Base-by-base conservation (phyloP, 768 basidiomycete genomes). In the Pleurotus tuber-regium region DNA sequence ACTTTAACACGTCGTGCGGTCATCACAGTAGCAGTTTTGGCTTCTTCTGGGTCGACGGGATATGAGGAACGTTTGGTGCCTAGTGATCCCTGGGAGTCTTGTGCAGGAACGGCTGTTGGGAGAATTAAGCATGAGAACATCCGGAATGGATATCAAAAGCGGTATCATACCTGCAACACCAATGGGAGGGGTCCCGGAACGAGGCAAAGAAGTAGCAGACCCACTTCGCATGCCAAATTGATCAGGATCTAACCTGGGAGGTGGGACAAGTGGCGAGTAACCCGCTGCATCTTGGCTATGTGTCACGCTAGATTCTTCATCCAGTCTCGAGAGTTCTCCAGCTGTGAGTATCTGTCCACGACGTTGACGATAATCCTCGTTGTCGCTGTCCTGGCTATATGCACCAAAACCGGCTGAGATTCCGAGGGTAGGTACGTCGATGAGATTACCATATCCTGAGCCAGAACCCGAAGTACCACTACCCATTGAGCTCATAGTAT, bases 1-100 rank as follows among this genome's bases (percentile, higher is more conserved):
- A 71, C 72, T 43, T 66, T 71, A 10, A 80, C 77, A 21, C 78
- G 73, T 21, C 72, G 74, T 0, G 82, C 83, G 6, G 78, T 82
- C 43, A 78, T 68, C 1, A 86, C 56, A 6, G 78, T 74, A 1
- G 76, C 78, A 10, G 78, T 73, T 0, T 75, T 78, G 8, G 71
- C 66, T 50, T 74, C 75, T 31, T 77, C 74, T 3, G 62, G 62
- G 48, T 72, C 73, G 16, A 61, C 36, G 29, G 65, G 58, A 24
- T 60, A 61, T 5, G 72, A 70, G 4, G 72, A 65, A 19, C 69
- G 69, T 8, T 63, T 67, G 11, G 65, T 65, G 19, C 31, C 46
- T 19, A 48, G 9, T 12, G 46, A 48, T 28, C 57, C 62, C 30
- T 62, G 56, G 4, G 65, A 59, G 40, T 53, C 55, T 23, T 41